Percentiles rank a stretch among this genome's conserved stretches.
These are phyloP conservation scores for Fraxinus latifolia DNA, from an alignment of 305 asterid genomes.

Conservation along the genomic window DNA sequence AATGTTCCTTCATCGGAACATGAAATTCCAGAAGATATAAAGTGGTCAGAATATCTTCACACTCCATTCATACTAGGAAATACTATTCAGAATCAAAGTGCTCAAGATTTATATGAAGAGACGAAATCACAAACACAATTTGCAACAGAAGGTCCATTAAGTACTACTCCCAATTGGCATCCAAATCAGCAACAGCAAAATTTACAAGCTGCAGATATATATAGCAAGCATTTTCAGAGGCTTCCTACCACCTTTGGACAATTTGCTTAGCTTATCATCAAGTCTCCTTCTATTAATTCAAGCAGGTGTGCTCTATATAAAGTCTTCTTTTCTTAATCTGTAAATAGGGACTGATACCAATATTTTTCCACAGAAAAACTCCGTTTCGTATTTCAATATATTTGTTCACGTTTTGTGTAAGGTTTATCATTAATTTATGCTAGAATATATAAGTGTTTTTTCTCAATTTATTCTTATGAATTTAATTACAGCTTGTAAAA, in stretches of 20 bases:
- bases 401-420: neutral
- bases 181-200: constrained; percentile 36
- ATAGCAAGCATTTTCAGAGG: constrained; percentile 57
- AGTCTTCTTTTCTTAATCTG: constrained; percentile 47
- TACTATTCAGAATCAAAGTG: constrained; percentile 23
- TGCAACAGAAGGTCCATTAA: constrained; percentile 29
- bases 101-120: constrained; percentile 41
- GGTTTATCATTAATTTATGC: constrained; percentile 15
- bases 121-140: constrained; percentile 33
- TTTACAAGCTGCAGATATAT: constrained; percentile 45
- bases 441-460: constrained; percentile 7
- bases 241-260: constrained; percentile 63
- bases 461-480: neutral
- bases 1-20: neutral
- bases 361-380: constrained; percentile 28
- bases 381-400: constrained; percentile 20
- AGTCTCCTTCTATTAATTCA: constrained; percentile 10
- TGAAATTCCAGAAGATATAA: constrained; percentile 36
- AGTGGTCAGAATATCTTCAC: constrained; percentile 76
- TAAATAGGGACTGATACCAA: constrained; percentile 59
- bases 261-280: neutral
- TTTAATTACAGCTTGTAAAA: constrained; percentile 28
- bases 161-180: constrained; percentile 36
- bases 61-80: constrained; percentile 48
- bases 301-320: constrained; percentile 51